phyloP scores from a whole-genome alignment of 2,329 filamentous ascomycete genomes.

The Penicillium thymicola region DNA sequence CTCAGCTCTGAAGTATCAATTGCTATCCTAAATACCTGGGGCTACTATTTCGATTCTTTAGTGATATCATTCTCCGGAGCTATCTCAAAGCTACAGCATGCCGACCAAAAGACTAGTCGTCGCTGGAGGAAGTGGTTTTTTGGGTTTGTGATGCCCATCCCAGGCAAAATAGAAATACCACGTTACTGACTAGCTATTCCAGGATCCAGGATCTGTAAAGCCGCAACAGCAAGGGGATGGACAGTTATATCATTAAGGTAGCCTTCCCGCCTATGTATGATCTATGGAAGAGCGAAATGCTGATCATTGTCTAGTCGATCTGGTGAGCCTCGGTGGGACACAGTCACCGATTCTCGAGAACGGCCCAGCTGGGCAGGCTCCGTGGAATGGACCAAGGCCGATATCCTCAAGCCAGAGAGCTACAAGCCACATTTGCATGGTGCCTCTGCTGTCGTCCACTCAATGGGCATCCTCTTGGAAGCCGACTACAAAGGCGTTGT shows the following conservation, averaged over 20 bases:
- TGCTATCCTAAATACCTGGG: conserved; percentile 8
- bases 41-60: neutral
- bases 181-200: conserved; percentile 15
- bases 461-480: conserved; percentile 92
- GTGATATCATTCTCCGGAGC: conserved; percentile 9
- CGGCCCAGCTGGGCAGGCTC: conserved; percentile 77
- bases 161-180: neutral
- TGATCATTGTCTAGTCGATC: conserved; percentile 63
- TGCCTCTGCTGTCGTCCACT: conserved; percentile 85
- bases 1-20: neutral
- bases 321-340: conserved; percentile 80
- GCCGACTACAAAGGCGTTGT: conserved; percentile 96
- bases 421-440: conserved; percentile 73
- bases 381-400: conserved; percentile 83
- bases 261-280: neutral
- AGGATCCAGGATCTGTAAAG: conserved; percentile 83
- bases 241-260: conserved; percentile 90
- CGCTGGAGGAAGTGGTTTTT: conserved; percentile 88
- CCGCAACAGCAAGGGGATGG: conserved; percentile 81
- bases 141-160: conserved; percentile 54
- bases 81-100: conserved; percentile 36
- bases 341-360: conserved; percentile 66
- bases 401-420: conserved; percentile 77
- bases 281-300: neutral
- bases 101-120: conserved; percentile 78